These are phyloP conservation scores for Kuraishia floccosa DNA, from an alignment of 805 yeast species.

Conservation along the genomic window DNA sequence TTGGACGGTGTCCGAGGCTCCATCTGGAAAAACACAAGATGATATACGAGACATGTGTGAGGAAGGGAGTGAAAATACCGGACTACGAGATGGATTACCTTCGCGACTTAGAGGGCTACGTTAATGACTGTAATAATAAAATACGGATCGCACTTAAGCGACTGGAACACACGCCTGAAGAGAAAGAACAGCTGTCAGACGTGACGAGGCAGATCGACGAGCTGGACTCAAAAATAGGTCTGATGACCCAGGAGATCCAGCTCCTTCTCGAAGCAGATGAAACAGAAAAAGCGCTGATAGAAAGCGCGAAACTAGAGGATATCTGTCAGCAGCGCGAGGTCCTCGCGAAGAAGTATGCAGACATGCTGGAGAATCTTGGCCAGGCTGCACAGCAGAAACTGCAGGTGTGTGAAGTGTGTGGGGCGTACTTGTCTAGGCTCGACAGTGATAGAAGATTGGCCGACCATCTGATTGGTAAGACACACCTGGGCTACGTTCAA, in stretches of 20 bases:
- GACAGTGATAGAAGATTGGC: conserved; percentile 85
- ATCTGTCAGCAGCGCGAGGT: conserved; percentile 35
- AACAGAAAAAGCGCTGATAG: conserved; percentile 36
- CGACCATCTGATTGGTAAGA: conserved; percentile 82
- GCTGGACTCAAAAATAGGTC: conserved; percentile 50
- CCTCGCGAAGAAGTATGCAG: conserved; percentile 44
- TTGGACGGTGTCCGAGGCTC: conserved; percentile 68
- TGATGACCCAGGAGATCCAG: conserved; percentile 57
- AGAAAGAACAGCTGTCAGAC: conserved; percentile 13
- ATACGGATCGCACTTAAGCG: conserved; percentile 52
- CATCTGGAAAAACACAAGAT: conserved; percentile 68
- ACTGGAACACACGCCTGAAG: conserved; percentile 64
- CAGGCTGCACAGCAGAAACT: conserved; percentile 83
- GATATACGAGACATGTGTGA: conserved; percentile 46
- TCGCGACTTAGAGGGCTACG: conserved; percentile 34
- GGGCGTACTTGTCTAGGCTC: conserved; percentile 74
- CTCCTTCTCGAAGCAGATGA: conserved; percentile 38
- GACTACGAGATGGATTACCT: conserved; percentile 35
- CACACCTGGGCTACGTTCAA: conserved; percentile 72
- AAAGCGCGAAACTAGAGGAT: conserved; percentile 32
- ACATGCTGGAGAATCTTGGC: conserved; percentile 60
- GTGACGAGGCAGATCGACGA: conserved; percentile 41
- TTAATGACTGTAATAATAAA: conserved; percentile 56
- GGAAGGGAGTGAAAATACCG: conserved; percentile 23
- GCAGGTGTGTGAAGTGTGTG: conserved; percentile 85